These are phyloP conservation scores for Paxillus ammoniavirescens DNA, from an alignment of 768 basidiomycete species.

Conservation along the genomic window DNA sequence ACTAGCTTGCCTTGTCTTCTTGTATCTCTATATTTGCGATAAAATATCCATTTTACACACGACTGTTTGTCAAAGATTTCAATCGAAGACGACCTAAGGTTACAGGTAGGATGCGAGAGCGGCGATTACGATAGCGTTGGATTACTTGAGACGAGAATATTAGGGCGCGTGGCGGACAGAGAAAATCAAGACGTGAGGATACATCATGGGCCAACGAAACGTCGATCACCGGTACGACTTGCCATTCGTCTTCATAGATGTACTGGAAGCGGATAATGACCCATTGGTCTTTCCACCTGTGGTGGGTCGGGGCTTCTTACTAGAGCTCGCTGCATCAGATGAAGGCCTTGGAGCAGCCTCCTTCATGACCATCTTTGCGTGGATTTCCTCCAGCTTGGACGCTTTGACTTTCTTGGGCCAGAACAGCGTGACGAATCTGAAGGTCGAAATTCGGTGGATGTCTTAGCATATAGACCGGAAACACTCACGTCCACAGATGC, in stretches of 20 bases:
- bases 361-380: conserved; percentile 94
- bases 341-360: conserved; percentile 66
- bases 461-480: conserved; percentile 1
- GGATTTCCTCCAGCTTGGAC: conserved; percentile 90
- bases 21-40: conserved; percentile 5
- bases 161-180: conserved; percentile 9
- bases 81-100: conserved; percentile 17
- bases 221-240: conserved; percentile 55
- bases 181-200: conserved; percentile 20
- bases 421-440: conserved; percentile 90
- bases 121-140: conserved; percentile 29
- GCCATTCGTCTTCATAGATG: conserved; percentile 54
- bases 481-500: conserved; percentile 93
- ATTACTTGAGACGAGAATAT: conserved; percentile 26
- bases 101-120: conserved; percentile 21
- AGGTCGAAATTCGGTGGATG: conserved; percentile 5
- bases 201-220: conserved; percentile 2
- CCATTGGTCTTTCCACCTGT: conserved; percentile 53
- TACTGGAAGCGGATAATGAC: conserved; percentile 41
- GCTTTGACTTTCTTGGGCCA: conserved; percentile 98
- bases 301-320: conserved; percentile 61
- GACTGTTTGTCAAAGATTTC: conserved; percentile 11
- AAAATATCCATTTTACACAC: conserved; percentile 12
- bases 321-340: conserved; percentile 42
- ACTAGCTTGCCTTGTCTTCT: not conserved